These are phyloP conservation scores for Cladophialophora carrionii DNA, from an alignment of 2,329 filamentous ascomycete species.

Conservation along the genomic window DNA sequence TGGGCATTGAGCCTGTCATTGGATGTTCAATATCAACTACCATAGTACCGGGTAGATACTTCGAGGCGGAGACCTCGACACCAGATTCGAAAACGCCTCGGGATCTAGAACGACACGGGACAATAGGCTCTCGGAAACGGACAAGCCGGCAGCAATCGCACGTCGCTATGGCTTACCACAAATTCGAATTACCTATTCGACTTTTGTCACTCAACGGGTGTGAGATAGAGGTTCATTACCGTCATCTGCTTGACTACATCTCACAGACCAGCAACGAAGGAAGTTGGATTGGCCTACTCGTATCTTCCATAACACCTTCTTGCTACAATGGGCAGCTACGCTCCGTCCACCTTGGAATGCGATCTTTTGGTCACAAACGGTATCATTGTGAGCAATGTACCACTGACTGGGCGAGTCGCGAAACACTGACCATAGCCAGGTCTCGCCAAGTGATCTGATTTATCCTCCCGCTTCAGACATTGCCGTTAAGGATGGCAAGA, in stretches of 20 bases:
- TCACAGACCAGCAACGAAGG: neutral
- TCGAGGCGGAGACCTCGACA: neutral
- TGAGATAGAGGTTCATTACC: neutral
- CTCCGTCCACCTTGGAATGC: constrained; percentile 13
- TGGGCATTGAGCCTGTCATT: neutral
- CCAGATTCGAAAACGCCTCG: neutral
- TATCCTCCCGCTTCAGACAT: constrained; percentile 25
- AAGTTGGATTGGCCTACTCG: neutral
- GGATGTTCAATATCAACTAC: neutral
- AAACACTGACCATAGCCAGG: constrained; percentile 8
- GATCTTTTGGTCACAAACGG: constrained; percentile 52
- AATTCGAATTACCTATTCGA: neutral
- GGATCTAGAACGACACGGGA: neutral
- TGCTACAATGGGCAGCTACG: constrained; percentile 20
- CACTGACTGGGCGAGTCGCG: constrained; percentile 41
- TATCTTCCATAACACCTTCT: neutral
- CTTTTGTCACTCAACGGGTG: neutral
- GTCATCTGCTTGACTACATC: neutral
- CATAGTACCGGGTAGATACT: neutral
- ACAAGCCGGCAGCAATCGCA: neutral
- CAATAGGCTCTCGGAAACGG: neutral
- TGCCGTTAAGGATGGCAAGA: constrained; percentile 17
- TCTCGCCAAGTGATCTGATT: constrained; percentile 21
- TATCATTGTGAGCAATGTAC: constrained; percentile 50
- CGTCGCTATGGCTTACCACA: neutral